These are phyloP conservation scores for Iberis amara DNA, from an alignment of 441 rosid genomes.

Conservation along the genomic window DNA sequence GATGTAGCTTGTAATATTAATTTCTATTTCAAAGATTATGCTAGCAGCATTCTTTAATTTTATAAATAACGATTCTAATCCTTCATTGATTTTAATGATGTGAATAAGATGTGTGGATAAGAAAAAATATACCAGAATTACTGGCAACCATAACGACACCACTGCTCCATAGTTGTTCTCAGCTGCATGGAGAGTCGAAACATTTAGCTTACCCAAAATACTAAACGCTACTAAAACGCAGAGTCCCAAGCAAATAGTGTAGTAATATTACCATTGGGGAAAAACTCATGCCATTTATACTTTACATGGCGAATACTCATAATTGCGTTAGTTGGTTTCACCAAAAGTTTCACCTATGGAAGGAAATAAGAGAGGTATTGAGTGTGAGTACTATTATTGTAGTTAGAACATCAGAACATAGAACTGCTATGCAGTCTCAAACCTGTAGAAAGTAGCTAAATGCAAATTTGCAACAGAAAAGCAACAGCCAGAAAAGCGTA, in stretches of 20 bases:
- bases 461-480: constrained; percentile 61
- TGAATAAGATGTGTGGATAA: constrained; percentile 1
- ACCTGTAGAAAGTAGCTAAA: constrained; percentile 91
- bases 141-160: constrained; percentile 77
- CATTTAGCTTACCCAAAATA: constrained; percentile 25
- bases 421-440: constrained; percentile 18
- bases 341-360: constrained; percentile 71
- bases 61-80: no score
- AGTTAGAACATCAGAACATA: constrained; percentile 8
- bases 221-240: constrained; percentile 3
- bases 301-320: constrained; percentile 60
- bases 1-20: constrained; percentile 4
- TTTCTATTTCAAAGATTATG: not conserved
- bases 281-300: constrained; percentile 89
- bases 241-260: constrained; percentile 3
- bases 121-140: constrained; percentile 49
- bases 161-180: constrained; percentile 68
- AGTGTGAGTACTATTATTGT: constrained; percentile 8
- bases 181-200: constrained; percentile 44
- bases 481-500: constrained; percentile 80
- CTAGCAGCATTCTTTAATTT: no score
- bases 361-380: constrained; percentile 11
- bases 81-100: no score
- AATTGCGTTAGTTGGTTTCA: constrained; percentile 88
- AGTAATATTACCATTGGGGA: constrained; percentile 56